Evolutionary conservation across 306 rosid genomes (phyloP), one percentile per base, ranked within the genome.

Genomic region (Dalbergia cultrata): DNA sequence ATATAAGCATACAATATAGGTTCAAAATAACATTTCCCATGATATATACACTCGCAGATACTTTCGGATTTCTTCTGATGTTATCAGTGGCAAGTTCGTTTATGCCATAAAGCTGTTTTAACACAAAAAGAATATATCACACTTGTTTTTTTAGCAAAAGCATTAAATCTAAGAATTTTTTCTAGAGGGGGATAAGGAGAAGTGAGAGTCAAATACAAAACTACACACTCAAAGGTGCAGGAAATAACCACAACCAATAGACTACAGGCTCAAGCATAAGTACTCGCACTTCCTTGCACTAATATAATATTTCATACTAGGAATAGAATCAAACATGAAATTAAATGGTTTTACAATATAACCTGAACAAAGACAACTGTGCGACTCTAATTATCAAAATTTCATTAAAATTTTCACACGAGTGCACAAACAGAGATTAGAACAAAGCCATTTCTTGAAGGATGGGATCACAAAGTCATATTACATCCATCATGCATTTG

Each of bases 401-500:
- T 79, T 72, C 76, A 74, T 60, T 31, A 67, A 35, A 83, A 77
- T 65, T 61, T 68, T 64, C 54, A 61, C 59, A 64, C 56, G 58
- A 63, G 69, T 41, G 78, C 74, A n/a, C 9, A 22, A 26, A 71
- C 52, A 57, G 14, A 45, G 53, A 52, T 71, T 59, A 43, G 85
- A 79, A 75, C 82, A 65, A 33, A 16, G 82, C 47, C 17, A 64
- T 52, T 26, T 70, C 77, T 58, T 74, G 6, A 9, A 19, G 54
- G 81, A 56, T 37, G 56, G 59, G 65, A 43, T 60, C 86, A 82
- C 68, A 64, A 47, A 77, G 59, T 50, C 57, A 47, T 47, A 47
- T 77, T 65, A 45, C 65, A 21, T 72, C 50, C 80, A 65, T 87
- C 85, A 90, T 73, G 79, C 84, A 80, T 76, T 64, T 49, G 83